Conservation (phyloP, 2,329 filamentous ascomycete genomes). For the Monosporascus sp. region DNA sequence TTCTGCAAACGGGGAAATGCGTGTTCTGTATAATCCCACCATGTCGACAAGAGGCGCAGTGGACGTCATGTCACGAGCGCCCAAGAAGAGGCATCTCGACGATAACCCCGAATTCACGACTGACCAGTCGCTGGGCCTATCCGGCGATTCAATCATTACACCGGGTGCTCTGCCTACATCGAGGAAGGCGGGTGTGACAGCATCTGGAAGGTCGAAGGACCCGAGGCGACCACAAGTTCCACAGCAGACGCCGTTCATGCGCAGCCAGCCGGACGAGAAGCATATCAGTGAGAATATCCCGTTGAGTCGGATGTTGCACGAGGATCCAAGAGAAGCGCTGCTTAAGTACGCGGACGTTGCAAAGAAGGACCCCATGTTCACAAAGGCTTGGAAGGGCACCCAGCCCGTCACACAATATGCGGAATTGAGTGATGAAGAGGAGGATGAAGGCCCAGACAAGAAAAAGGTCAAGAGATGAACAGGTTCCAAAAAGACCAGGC, state of each 20-base stretch:
- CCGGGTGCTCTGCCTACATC: slow-evolving; percentile 53
- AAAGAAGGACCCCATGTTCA: slow-evolving; percentile 90
- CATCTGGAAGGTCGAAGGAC: slow-evolving; percentile 70
- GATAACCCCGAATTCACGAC: slow-evolving; percentile 85
- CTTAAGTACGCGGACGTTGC: slow-evolving; percentile 93
- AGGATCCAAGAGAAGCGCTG: slow-evolving; percentile 89
- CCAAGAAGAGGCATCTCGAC: slow-evolving; percentile 92
- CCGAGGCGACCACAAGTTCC: slow-evolving; percentile 82
- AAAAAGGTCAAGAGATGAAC: slow-evolving; percentile 52
- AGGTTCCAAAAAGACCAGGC: no score
- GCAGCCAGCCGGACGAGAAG: slow-evolving; percentile 82
- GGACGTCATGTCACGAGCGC: slow-evolving; percentile 84
- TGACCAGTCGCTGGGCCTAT: slow-evolving; percentile 74
- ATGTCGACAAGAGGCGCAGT: slow-evolving; percentile 77
- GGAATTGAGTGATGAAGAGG: slow-evolving; percentile 82
- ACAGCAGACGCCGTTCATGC: slow-evolving; percentile 80
- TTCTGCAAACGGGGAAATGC: slow-evolving; percentile 84
- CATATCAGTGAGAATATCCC: slow-evolving; percentile 87
- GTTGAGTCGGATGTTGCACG: slow-evolving; percentile 87
- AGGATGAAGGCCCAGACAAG: slow-evolving; percentile 61
- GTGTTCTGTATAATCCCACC: slow-evolving; percentile 85
- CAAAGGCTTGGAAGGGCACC: slow-evolving; percentile 85
- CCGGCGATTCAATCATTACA: slow-evolving; percentile 74
- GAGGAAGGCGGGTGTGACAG: slow-evolving; percentile 66
- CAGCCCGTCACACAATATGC: slow-evolving; percentile 91